Evolutionary conservation across 805 yeast genomes (phyloP), one percentile per base, ranked within the genome.

Genomic region (Debaryomyces hansenii): DNA sequence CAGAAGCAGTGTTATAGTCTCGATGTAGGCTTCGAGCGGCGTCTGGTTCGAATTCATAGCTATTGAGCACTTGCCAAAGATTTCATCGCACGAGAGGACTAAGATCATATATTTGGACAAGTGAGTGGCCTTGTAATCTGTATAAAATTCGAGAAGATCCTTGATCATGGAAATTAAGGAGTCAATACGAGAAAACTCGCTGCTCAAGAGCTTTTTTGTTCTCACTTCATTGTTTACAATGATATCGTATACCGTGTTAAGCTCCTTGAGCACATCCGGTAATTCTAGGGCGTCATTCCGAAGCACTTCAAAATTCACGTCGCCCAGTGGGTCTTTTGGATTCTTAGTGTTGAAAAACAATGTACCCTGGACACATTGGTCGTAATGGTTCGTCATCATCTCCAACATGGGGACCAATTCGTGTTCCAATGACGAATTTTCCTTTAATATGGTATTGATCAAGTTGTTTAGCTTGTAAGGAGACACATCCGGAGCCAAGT

Each of bases 371-470:
- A 68, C 55, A 54, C 96, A 87, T 59, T 87, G 90, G 62, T 90
- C 97, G 56, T 83, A 89, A 66, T 90, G 96, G 44, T 80, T 80
- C 9, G 96, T 85, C 40, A 90, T 69, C 56, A 90, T 80, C 46
- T 82, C 83, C 29, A 91, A 67, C 14, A 85, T 70, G 2, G 78
- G 74, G 0, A 88, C 95, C 64, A 89, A 74, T 44, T 86, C 94
- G 47, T 76, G 74, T 44, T 89, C 96, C 41, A 82, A 58, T 1
- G 72, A 68, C 12, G 65, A 55, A 49, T 79, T 81, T 44, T 78
- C 80, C 45, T 66, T 65, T 21, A 67, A 44, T 3, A 68, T 55
- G 11, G 59, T 57, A 12, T 49, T 48, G 4, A 66, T 54, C 6
- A 53, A 37, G 9, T 53, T 55, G 18, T 55, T 57, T 20, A 59